A percentile compares a stretch with the other conserved stretches of the same genome.
phyloP scores from a whole-genome alignment of 805 yeast species.

The Teunomyces kruisii region DNA sequence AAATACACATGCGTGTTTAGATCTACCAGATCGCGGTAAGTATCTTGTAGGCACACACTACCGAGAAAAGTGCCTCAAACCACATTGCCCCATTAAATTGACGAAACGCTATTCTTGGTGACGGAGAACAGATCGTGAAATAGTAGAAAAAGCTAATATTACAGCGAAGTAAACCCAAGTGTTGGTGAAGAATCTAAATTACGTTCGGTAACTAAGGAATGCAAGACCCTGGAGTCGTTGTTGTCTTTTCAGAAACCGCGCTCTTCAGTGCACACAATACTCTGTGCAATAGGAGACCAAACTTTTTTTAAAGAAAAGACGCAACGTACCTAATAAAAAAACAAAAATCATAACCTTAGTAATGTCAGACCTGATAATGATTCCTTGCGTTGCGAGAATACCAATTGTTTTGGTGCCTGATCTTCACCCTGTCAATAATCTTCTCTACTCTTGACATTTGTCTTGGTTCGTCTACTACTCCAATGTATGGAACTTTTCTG shows the following conservation, averaged over 20 bases:
- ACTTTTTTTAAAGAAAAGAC: no score
- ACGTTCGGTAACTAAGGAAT: no score
- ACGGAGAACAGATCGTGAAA: no score
- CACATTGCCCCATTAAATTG: not conserved
- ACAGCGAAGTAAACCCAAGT: no score
- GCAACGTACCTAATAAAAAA: no score
- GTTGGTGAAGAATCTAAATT: no score
- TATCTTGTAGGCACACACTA: not conserved
- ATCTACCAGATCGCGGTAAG: not conserved
- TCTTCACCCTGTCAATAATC: not conserved
- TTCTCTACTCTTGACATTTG: not conserved
- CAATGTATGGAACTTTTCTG: not conserved
- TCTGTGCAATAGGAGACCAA: no score
- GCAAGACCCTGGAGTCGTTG: no score
- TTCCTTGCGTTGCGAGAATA: not conserved
- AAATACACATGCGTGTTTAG: not conserved
- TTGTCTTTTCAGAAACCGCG: no score
- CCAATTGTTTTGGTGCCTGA: constrained; percentile 2
- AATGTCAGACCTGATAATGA: not conserved
- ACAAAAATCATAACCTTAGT: no score
- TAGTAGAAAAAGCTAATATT: no score
- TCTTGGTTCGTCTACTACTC: not conserved
- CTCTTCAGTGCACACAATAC: no score
- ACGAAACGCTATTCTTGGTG: not conserved
- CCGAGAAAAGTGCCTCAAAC: not conserved